These are phyloP conservation scores for Steccherinum ochraceum DNA, from an alignment of 768 basidiomycete genomes.

Conservation along the genomic window DNA sequence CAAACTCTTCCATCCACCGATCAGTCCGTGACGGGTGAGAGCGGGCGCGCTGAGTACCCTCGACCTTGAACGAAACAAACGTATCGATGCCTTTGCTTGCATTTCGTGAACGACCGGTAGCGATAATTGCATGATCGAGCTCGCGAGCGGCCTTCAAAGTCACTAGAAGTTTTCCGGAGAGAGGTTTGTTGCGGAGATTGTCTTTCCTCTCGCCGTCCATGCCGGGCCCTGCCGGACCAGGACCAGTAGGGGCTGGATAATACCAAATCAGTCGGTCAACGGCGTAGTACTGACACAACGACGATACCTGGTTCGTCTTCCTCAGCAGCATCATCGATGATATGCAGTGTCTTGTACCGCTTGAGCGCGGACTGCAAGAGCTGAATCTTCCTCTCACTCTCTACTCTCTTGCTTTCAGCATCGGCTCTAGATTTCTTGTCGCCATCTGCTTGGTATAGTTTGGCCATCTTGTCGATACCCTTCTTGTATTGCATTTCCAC, in stretches of 20 bases:
- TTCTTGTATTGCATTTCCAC: constrained; percentile 97
- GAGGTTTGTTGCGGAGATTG: constrained; percentile 85
- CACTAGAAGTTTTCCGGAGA: constrained; percentile 88
- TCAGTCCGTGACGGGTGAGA: constrained; percentile 93
- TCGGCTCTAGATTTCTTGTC: constrained; percentile 94
- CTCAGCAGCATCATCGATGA: constrained; percentile 82
- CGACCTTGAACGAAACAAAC: constrained; percentile 89
- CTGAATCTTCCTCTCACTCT: constrained; percentile 96
- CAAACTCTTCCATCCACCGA: constrained; percentile 97
- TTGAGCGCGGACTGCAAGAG: constrained; percentile 88
- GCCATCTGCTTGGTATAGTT: constrained; percentile 91
- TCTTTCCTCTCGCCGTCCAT: constrained; percentile 86
- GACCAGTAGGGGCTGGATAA: no score
- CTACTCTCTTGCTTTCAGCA: constrained; percentile 88
- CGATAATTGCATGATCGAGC: constrained; percentile 80
- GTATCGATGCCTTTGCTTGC: constrained; percentile 85
- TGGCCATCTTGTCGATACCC: constrained; percentile 99
- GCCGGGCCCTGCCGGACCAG: constrained; percentile 38
- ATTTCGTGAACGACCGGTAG: constrained; percentile 58
- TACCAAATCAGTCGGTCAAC: not conserved
- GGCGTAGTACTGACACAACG: not conserved
- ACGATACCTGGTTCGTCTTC: constrained; percentile 69
- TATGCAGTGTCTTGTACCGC: constrained; percentile 92
- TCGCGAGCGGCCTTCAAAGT: constrained; percentile 88
- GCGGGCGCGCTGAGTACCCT: constrained; percentile 87